These are phyloP conservation scores for Cladosporium sphaerospermum DNA, from an alignment of 2,329 filamentous ascomycete species.

Conservation along the genomic window DNA sequence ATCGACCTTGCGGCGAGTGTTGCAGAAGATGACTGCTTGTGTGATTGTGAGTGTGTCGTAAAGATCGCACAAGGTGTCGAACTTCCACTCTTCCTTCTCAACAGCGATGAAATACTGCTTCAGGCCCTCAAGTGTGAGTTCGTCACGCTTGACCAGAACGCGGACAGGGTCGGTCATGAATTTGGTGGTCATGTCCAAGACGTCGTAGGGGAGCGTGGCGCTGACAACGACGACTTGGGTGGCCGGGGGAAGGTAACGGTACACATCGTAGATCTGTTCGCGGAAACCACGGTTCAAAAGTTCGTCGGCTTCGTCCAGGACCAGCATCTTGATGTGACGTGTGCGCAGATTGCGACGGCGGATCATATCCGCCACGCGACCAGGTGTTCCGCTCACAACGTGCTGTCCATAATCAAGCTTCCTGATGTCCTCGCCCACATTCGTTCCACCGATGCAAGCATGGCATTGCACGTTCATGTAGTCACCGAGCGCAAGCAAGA, in stretches of 20 bases:
- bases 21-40: conserved; percentile 99
- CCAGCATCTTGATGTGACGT: conserved; percentile 99
- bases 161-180: conserved; percentile 99
- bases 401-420: conserved; percentile 92
- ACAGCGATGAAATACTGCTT: conserved; percentile 99
- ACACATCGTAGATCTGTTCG: conserved; percentile 99
- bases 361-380: conserved; percentile 99
- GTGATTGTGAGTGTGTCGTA: conserved; percentile 99
- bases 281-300: conserved; percentile 95
- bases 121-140: conserved; percentile 98
- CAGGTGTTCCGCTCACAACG: conserved; percentile 94
- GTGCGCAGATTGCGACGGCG: conserved; percentile 96
- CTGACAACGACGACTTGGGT: conserved; percentile 98
- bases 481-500: conserved; percentile 96
- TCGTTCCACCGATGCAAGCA: conserved; percentile 97
- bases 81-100: conserved; percentile 99
- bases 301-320: conserved; percentile 98
- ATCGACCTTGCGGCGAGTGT: conserved; percentile 99
- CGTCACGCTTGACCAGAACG: conserved; percentile 99
- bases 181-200: conserved; percentile 98
- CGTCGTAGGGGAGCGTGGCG: conserved; percentile 97
- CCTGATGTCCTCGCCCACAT: conserved; percentile 97
- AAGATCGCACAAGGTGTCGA: conserved; percentile 95
- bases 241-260: conserved; percentile 94
- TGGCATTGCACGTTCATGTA: conserved; percentile 99